Percentiles rank a stretch among this genome's conserved stretches.
Evolutionary conservation across 495 filamentous ascomycete species (phyloP).

Genomic region (Penicillium pancosmium): DNA sequence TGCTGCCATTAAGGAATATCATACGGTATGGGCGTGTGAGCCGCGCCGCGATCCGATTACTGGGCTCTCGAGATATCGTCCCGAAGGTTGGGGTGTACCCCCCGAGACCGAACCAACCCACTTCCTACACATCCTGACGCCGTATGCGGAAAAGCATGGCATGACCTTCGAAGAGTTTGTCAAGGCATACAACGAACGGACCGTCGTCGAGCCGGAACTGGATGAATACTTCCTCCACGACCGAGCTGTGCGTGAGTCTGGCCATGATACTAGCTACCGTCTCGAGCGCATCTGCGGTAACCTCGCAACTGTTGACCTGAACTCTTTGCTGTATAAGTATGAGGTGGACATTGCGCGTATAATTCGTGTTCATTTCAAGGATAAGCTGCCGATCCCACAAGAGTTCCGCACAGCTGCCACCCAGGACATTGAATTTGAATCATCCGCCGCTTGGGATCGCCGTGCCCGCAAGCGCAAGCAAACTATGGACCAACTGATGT

Average conservation of each 20-base stretch:
- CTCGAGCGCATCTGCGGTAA: slow-evolving; percentile 85
- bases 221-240: slow-evolving; percentile 97
- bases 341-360: slow-evolving; percentile 86
- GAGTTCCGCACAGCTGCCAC: slow-evolving; percentile 70
- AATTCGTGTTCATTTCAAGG: slow-evolving; percentile 80
- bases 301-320: slow-evolving; percentile 90
- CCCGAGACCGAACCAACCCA: slow-evolving; percentile 91
- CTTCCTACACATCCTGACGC: slow-evolving; percentile 82
- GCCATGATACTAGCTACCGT: slow-evolving; percentile 93
- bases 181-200: slow-evolving; percentile 75
- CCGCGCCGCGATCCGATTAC: slow-evolving; percentile 79
- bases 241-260: slow-evolving; percentile 91
- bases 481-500: slow-evolving; percentile 84
- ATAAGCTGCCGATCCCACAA: slow-evolving; percentile 72
- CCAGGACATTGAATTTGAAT: slow-evolving; percentile 64
- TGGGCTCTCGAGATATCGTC: slow-evolving; percentile 88
- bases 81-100: slow-evolving; percentile 85
- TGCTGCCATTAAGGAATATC: slow-evolving; percentile 96
- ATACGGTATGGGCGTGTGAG: slow-evolving; percentile 82
- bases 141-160: slow-evolving; percentile 82
- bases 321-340: slow-evolving; percentile 93
- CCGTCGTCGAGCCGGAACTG: slow-evolving; percentile 81
- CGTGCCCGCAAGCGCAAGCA: slow-evolving; percentile 77
- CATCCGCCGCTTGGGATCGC: slow-evolving; percentile 85
- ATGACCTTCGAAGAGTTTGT: slow-evolving; percentile 84